Evolutionary conservation across 805 yeast genomes (phyloP).

Genomic region (Wickerhamiella sorbophila): DNA sequence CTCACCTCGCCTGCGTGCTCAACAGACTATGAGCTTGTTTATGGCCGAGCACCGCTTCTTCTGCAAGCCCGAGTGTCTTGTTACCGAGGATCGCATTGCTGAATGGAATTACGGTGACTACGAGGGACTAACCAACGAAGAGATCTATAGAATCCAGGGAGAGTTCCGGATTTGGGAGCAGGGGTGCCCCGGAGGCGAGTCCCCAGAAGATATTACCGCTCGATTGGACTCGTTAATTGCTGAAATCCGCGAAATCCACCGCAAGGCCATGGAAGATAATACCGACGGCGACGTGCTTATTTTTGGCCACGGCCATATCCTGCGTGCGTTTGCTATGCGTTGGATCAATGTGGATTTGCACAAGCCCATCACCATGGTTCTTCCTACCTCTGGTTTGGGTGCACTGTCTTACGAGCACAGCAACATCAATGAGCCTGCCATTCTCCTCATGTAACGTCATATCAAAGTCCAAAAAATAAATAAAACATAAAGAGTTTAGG

Average conservation of each 20-base stretch:
- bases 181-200: slow-evolving; percentile 89
- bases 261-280: slow-evolving; percentile 19
- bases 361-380: slow-evolving; percentile 62
- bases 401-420: slow-evolving; percentile 83
- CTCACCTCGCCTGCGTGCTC: slow-evolving; percentile 75
- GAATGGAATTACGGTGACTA: slow-evolving; percentile 98
- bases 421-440: slow-evolving; percentile 73
- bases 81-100: slow-evolving; percentile 44
- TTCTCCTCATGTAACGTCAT: slow-evolving; percentile 40
- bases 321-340: slow-evolving; percentile 77
- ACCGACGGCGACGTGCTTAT: slow-evolving; percentile 60
- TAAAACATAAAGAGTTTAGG: slow-evolving; percentile 2
- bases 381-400: slow-evolving; percentile 94
- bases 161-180: slow-evolving; percentile 68
- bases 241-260: slow-evolving; percentile 39
- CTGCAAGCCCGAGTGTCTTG: slow-evolving; percentile 14
- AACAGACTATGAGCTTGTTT: slow-evolving; percentile 54
- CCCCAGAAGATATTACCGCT: slow-evolving; percentile 44
- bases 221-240: slow-evolving; percentile 61
- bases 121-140: slow-evolving; percentile 63
- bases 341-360: slow-evolving; percentile 57
- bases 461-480: no score
- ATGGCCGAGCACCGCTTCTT: slow-evolving; percentile 33
- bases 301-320: slow-evolving; percentile 87
- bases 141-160: slow-evolving; percentile 31